Evolutionary conservation across 2,329 filamentous ascomycete genomes (phyloP).

Genomic region (Plectosphaerella sp.): DNA sequence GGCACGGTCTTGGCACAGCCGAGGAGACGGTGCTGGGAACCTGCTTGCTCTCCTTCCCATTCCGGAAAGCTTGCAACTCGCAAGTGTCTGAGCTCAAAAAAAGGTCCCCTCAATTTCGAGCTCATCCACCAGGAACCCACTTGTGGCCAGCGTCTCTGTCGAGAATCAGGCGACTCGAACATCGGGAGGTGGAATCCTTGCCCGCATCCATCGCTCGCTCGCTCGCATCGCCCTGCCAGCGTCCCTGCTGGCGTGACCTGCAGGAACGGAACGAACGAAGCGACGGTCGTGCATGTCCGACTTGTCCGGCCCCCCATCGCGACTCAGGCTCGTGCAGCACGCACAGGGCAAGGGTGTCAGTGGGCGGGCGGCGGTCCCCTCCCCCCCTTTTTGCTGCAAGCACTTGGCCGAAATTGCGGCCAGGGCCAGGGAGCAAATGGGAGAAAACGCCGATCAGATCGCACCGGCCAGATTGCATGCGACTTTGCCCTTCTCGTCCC

Average conservation of each 20-base stretch:
- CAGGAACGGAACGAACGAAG: background rate
- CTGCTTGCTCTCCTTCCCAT: background rate
- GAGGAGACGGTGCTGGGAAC: background rate
- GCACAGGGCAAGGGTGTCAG: too few species aligned
- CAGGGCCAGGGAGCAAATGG: too few species aligned
- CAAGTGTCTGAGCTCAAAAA: background rate
- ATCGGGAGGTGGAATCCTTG: background rate
- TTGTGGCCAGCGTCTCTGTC: background rate
- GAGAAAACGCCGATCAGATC: too few species aligned
- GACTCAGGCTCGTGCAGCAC: too few species aligned
- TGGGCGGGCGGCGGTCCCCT: too few species aligned
- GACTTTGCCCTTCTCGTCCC: too few species aligned
- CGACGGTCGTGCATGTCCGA: too few species aligned
- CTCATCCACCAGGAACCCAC: background rate
- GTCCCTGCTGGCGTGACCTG: background rate
- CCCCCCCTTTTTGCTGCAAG: too few species aligned
- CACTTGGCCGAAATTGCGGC: too few species aligned
- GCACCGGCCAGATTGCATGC: too few species aligned
- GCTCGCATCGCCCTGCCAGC: background rate
- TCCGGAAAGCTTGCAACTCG: background rate
- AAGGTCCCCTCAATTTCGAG: background rate
- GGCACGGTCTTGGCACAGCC: too few species aligned
- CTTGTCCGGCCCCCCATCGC: too few species aligned
- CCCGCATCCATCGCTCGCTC: background rate
- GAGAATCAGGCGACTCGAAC: background rate